These are phyloP conservation scores for Neocatenulostroma microsporum DNA, from an alignment of 2,329 filamentous ascomycete genomes.

Conservation along the genomic window DNA sequence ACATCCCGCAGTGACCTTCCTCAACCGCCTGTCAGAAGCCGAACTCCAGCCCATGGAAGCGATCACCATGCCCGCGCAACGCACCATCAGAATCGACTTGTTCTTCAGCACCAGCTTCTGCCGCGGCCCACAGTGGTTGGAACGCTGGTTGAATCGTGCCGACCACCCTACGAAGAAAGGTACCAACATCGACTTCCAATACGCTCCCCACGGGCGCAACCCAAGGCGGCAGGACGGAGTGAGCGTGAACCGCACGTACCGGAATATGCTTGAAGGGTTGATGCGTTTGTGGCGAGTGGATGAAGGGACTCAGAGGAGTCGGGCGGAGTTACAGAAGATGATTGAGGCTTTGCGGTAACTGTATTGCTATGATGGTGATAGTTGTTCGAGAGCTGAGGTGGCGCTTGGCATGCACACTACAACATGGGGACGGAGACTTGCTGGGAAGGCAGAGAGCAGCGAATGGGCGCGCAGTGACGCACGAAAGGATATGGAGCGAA, in stretches of 20 bases:
- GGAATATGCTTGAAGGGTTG: background rate
- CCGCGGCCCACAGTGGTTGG: background rate
- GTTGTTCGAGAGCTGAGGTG: too few relatives aligned
- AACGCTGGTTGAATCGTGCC: background rate
- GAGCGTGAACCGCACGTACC: too few relatives aligned
- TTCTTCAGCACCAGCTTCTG: background rate
- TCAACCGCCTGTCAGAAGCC: background rate
- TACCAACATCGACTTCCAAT: background rate
- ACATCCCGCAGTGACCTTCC: too few relatives aligned
- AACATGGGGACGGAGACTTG: too few relatives aligned
- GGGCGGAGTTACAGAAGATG: constrained; percentile 1
- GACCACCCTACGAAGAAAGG: constrained; percentile 1
- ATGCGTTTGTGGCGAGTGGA: background rate
- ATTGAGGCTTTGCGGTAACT: background rate
- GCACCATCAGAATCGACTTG: background rate
- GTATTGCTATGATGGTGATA: too few relatives aligned
- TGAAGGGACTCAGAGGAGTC: background rate
- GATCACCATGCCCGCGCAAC: background rate
- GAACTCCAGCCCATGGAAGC: background rate
- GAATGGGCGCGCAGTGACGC: too few relatives aligned
- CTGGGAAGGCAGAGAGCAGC: too few relatives aligned
- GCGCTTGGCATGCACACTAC: too few relatives aligned
- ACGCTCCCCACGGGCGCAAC: background rate
- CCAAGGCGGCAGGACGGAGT: too few relatives aligned
- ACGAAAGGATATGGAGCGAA: too few relatives aligned